Conservation (phyloP, 371 early-diverging fungal genomes). For the Apophysomyces elegans region DNA sequence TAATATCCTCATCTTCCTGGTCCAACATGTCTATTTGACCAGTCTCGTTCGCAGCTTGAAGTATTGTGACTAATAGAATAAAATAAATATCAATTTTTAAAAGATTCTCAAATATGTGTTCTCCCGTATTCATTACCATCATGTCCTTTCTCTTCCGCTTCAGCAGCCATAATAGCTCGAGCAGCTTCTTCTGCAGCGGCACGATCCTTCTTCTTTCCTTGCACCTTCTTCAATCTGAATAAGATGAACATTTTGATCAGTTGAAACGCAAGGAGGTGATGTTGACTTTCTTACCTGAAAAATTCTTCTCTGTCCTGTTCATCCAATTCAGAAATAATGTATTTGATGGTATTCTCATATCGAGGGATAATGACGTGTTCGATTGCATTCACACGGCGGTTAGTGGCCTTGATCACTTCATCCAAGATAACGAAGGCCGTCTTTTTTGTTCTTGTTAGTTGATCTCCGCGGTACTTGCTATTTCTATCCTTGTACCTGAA, state of each 20-base stretch:
- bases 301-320: slow-evolving; percentile 99
- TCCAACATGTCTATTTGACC: slow-evolving; percentile 43
- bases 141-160: slow-evolving; percentile 20
- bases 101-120: neutral
- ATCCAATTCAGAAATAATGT: slow-evolving; percentile 97
- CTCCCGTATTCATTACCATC: slow-evolving; percentile 3
- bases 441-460: neutral
- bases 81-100: neutral
- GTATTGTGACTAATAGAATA: slow-evolving; percentile 13
- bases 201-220: slow-evolving; percentile 93
- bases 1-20: slow-evolving; percentile 60
- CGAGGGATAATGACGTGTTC: slow-evolving; percentile 98
- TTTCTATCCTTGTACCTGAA: slow-evolving; percentile 71
- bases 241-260: neutral
- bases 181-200: slow-evolving; percentile 58
- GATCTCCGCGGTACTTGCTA: slow-evolving; percentile 29
- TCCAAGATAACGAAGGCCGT: slow-evolving; percentile 88
- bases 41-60: slow-evolving; percentile 36
- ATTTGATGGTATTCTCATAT: slow-evolving; percentile 96
- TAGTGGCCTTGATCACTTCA: slow-evolving; percentile 97
- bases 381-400: slow-evolving; percentile 98
- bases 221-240: slow-evolving; percentile 90
- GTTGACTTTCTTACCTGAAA: slow-evolving; percentile 66
- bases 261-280: too few relatives aligned
- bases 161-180: slow-evolving; percentile 23